A percentile compares a stretch with the other conserved stretches of the same genome.
Conservation (phyloP, 2,329 filamentous ascomycete species). For the Xylariaceae sp. region DNA sequence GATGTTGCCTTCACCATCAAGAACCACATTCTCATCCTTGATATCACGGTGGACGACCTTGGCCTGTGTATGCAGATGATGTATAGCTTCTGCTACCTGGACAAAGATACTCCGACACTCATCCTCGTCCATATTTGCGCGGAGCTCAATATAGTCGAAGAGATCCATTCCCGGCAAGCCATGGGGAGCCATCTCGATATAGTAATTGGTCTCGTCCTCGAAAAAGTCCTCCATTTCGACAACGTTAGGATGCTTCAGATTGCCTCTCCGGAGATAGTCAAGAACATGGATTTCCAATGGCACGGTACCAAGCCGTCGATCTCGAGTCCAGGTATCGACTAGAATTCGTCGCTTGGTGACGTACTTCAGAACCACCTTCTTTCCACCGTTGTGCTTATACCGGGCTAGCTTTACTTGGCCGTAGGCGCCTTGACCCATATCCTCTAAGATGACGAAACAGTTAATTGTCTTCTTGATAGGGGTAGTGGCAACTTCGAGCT, state of each 20-base stretch:
- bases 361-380: conserved; percentile 93
- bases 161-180: conserved; percentile 96
- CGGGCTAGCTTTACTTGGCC: conserved; percentile 94
- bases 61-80: conserved; percentile 86
- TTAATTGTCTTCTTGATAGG: conserved; percentile 73
- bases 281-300: conserved; percentile 95
- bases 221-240: conserved; percentile 71
- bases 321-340: conserved; percentile 96
- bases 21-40: conserved; percentile 96
- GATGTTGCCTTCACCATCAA: conserved; percentile 91
- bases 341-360: conserved; percentile 95
- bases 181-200: conserved; percentile 97
- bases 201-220: conserved; percentile 85
- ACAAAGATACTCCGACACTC: conserved; percentile 94
- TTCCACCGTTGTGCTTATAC: conserved; percentile 67
- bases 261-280: conserved; percentile 79
- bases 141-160: conserved; percentile 96
- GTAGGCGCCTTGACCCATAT: conserved; percentile 98
- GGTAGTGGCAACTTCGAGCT: conserved; percentile 35
- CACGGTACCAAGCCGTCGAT: conserved; percentile 86
- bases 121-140: conserved; percentile 90
- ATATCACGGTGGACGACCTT: conserved; percentile 95
- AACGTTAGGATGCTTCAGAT: conserved; percentile 62
- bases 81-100: conserved; percentile 83
- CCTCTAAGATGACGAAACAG: conserved; percentile 88